Conservation (phyloP, 179 eudicot genomes). For the Spinacia oleracea region DNA sequence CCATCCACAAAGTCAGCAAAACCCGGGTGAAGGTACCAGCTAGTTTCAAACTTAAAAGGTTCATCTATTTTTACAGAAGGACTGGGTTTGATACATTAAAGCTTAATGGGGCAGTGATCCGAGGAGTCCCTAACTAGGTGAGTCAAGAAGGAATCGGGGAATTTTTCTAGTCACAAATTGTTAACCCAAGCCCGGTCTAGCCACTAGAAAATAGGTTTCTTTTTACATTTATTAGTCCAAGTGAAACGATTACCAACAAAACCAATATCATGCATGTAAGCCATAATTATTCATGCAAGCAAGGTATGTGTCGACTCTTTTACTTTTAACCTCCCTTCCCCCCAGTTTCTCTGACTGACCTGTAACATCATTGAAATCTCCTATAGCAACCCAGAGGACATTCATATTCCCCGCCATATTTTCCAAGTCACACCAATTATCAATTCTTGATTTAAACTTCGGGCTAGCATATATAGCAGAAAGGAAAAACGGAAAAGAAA, state of each 20-base stretch:
- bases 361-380: not conserved
- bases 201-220: not conserved
- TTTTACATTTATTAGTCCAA: no score
- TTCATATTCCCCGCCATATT: rapidly evolving
- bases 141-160: not conserved
- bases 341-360: not conserved
- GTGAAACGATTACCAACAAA: not conserved
- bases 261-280: not conserved
- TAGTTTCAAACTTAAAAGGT: no score
- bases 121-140: no score
- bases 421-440: not conserved
- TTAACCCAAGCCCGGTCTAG: not conserved
- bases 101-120: no score
- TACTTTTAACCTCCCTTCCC: not conserved
- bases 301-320: not conserved
- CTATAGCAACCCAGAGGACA: not conserved
- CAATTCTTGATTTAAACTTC: not conserved
- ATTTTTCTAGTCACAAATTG: not conserved
- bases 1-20: no score
- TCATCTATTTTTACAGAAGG: no score
- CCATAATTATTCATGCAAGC: not conserved
- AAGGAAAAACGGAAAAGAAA: not conserved
- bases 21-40: no score
- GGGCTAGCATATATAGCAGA: conserved; percentile 12
- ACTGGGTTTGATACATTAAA: no score